Evolutionary conservation across 2,329 filamentous ascomycete genomes (phyloP).

Genomic region (Fusarium keratoplasticum): DNA sequence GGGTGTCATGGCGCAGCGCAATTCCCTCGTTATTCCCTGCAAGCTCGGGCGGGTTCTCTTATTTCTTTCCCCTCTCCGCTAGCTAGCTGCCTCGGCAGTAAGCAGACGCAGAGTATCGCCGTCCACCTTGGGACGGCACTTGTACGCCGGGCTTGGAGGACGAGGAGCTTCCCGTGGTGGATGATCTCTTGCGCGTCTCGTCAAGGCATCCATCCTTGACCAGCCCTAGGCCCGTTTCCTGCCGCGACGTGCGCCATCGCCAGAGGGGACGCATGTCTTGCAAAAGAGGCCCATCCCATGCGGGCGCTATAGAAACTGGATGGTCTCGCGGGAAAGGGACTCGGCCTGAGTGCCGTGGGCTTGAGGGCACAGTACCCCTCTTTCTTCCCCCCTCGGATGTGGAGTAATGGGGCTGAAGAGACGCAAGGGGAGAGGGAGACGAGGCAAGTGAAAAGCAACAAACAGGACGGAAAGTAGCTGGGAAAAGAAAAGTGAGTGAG

Average conservation of each 20-base stretch:
- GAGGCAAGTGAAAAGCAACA: constrained; percentile 11
- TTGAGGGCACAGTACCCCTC: not conserved
- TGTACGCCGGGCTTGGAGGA: constrained; percentile 10
- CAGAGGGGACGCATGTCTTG: constrained; percentile 35
- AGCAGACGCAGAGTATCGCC: not conserved
- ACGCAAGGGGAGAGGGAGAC: constrained; percentile 27
- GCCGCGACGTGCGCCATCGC: constrained; percentile 14
- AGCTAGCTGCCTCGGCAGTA: not conserved
- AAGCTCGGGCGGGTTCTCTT: constrained; percentile 10
- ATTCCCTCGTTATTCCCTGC: constrained; percentile 28
- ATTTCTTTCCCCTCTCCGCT: constrained; percentile 6
- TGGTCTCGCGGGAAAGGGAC: constrained; percentile 4
- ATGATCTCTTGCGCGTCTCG: constrained; percentile 12
- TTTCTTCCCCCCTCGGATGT: constrained; percentile 15
- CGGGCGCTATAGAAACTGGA: constrained; percentile 24
- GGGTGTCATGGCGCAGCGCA: constrained; percentile 10
- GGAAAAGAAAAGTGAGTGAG: constrained; percentile 25
- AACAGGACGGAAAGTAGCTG: constrained; percentile 2
- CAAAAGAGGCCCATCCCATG: constrained; percentile 6
- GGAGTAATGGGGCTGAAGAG: constrained; percentile 19
- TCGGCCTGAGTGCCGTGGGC: not conserved
- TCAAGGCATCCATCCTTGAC: constrained; percentile 3
- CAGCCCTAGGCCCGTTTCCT: constrained; percentile 3
- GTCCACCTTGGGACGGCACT: not conserved
- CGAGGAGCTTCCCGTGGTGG: constrained; percentile 18